Percentiles rank a stretch among this genome's conserved stretches.
Evolutionary conservation across 1,139 yeast species (phyloP).

Genomic region (Suhomyces taliae): DNA sequence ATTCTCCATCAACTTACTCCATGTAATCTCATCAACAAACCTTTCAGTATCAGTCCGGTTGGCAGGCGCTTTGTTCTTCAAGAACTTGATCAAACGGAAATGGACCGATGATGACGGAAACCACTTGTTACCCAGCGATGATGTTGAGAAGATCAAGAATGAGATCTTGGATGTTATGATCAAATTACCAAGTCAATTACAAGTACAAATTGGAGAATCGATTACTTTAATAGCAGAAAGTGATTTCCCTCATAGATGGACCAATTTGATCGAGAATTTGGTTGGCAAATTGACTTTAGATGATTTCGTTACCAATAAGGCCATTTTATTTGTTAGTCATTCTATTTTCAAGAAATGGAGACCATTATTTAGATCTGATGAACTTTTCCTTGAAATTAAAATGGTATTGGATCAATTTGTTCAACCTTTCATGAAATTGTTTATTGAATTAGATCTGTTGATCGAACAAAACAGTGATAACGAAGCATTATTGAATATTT

Average conservation of each 20-base stretch:
- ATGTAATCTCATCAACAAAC: conserved; percentile 68
- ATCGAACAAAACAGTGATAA: conserved; percentile 51
- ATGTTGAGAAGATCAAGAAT: conserved; percentile 65
- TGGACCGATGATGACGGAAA: conserved; percentile 93
- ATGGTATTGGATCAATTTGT: conserved; percentile 84
- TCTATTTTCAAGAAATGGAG: conserved; percentile 97
- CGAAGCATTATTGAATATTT: conserved; percentile 48
- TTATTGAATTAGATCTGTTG: conserved; percentile 64
- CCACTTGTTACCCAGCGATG: conserved; percentile 60
- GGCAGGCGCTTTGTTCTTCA: conserved; percentile 90
- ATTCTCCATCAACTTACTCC: conserved; percentile 72
- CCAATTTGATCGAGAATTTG: conserved; percentile 70
- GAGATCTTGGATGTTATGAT: conserved; percentile 87
- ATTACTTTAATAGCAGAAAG: conserved; percentile 91
- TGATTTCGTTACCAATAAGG: conserved; percentile 76
- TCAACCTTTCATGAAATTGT: conserved; percentile 70
- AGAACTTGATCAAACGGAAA: conserved; percentile 76
- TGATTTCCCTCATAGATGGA: conserved; percentile 94
- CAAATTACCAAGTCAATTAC: conserved; percentile 68
- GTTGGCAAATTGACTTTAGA: conserved; percentile 60
- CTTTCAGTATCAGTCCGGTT: conserved; percentile 61
- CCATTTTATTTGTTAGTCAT: conserved; percentile 89
- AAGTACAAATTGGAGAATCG: conserved; percentile 91
- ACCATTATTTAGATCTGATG: conserved; percentile 90
- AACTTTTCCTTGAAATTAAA: conserved; percentile 80